Evolutionary conservation across 306 rosid species (phyloP), one percentile per base, ranked within the genome.

Genomic region (Phaseolus lunatus): DNA sequence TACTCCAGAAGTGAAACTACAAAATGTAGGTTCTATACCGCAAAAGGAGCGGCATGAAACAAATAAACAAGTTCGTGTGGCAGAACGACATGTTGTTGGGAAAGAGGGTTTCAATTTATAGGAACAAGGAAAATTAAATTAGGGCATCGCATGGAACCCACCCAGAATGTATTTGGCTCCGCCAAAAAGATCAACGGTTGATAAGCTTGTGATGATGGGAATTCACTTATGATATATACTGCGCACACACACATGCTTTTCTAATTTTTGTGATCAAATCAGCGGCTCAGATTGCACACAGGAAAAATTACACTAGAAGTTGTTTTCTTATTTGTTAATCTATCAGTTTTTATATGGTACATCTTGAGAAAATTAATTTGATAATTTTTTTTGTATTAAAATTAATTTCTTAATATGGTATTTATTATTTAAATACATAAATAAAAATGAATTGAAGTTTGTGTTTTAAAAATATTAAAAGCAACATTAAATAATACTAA

Each of bases 111-210:
- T 61, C 26, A 70, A 70, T 44, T 76, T 87, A 87, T 82, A 62
- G 54, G 78, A 54, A 29, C 14, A 15, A 39, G 47, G 20, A 49
- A 43, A 52, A 12, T 6, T 1, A 69, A 84, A 69, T 80, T 84
- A 87, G 90, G 90, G 88, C 83, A 45, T 54, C 35, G 9, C 76
- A 65, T 12, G 83, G 49, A 22, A 43, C 58, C 10, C 72, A 15
- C 12, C 3, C 14, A 15, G 6, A 12, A 50, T 5, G 75, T 27
- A 81, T 33, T 67, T 67, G 10, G 6, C 3, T 26, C 22, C 49
- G 31, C 5, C 5, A 26, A 12, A 41, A 20, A 13, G 45, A 68
- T 77, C 44, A 50, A 77, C 67, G 66, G 73, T 37, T 18, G 15
- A 76, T 24, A 49, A 26, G 6, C 1, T 9, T 20, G 5, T 45